A percentile compares a stretch with the other conserved stretches of the same genome.
Evolutionary conservation across 352 stramenopile species (phyloP).

Genomic region (Phytophthora colocasiae): DNA sequence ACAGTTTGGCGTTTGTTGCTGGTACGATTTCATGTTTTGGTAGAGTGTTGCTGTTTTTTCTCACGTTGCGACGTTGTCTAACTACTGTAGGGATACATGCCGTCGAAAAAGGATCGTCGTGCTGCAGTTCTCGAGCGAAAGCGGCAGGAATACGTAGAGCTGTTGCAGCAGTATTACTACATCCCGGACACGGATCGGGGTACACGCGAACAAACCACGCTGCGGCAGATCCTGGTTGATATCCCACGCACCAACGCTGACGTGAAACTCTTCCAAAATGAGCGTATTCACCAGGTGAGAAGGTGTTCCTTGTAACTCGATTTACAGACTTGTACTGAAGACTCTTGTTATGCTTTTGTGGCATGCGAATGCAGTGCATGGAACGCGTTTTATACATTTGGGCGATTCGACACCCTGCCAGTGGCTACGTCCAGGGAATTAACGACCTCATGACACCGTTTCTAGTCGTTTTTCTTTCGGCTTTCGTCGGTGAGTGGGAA

Average conservation of each 20-base stretch:
- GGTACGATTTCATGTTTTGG: constrained; percentile 41
- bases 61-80: neutral
- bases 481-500: constrained; percentile 63
- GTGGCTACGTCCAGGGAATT: constrained; percentile 99
- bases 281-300: constrained; percentile 88
- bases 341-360: neutral
- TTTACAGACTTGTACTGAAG: neutral
- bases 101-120: constrained; percentile 93
- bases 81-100: constrained; percentile 91
- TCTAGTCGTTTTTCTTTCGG: constrained; percentile 96
- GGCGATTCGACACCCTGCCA: constrained; percentile 98
- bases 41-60: neutral
- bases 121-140: constrained; percentile 93
- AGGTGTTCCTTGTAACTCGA: neutral
- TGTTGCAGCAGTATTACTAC: constrained; percentile 97
- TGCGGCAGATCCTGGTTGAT: constrained; percentile 98
- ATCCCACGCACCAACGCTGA: constrained; percentile 97
- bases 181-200: constrained; percentile 95
- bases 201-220: constrained; percentile 95
- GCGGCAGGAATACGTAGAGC: constrained; percentile 96
- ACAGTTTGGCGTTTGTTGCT: constrained; percentile 97
- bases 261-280: constrained; percentile 97
- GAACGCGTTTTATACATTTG: constrained; percentile 99
- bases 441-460: constrained; percentile 99
- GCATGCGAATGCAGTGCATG: constrained; percentile 81